These are phyloP conservation scores for Grigorovia transvaalensis DNA, from an alignment of 805 yeast species.

Conservation along the genomic window DNA sequence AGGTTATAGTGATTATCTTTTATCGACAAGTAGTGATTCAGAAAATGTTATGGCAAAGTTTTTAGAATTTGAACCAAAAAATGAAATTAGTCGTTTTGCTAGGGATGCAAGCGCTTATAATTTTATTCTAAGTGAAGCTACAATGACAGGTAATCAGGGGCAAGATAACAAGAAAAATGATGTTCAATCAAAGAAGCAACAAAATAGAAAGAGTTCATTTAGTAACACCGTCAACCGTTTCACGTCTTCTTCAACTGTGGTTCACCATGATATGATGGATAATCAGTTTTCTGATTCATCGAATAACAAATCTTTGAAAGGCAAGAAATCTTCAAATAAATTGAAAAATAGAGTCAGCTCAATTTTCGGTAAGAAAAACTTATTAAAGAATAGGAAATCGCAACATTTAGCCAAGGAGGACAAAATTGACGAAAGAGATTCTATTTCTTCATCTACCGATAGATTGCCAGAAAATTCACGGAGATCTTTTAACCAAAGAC, in stretches of 20 bases:
- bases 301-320: conserved; percentile 24
- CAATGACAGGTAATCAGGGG: background rate
- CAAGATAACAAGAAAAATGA: background rate
- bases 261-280: conserved; percentile 26
- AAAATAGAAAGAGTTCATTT: conserved; percentile 20
- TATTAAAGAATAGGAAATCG: conserved; percentile 30
- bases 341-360: conserved; percentile 68
- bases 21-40: conserved; percentile 35
- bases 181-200: conserved; percentile 3
- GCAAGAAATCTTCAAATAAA: conserved; percentile 29
- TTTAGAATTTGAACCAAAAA: conserved; percentile 50
- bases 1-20: conserved; percentile 43
- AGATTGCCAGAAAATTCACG: background rate
- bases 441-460: background rate
- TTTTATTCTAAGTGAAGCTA: conserved; percentile 10
- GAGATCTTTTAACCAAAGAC: background rate
- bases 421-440: conserved; percentile 3
- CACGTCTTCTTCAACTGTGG: conserved; percentile 21
- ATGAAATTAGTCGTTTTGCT: conserved; percentile 50
- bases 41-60: conserved; percentile 60
- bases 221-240: conserved; percentile 20
- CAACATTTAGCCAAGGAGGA: conserved; percentile 5
- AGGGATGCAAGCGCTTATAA: conserved; percentile 27
- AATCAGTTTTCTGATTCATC: conserved; percentile 23
- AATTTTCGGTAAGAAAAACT: conserved; percentile 51